Evolutionary conservation across 73 alveolate species (phyloP).

Genomic region (Symbiodinium natans): DNA sequence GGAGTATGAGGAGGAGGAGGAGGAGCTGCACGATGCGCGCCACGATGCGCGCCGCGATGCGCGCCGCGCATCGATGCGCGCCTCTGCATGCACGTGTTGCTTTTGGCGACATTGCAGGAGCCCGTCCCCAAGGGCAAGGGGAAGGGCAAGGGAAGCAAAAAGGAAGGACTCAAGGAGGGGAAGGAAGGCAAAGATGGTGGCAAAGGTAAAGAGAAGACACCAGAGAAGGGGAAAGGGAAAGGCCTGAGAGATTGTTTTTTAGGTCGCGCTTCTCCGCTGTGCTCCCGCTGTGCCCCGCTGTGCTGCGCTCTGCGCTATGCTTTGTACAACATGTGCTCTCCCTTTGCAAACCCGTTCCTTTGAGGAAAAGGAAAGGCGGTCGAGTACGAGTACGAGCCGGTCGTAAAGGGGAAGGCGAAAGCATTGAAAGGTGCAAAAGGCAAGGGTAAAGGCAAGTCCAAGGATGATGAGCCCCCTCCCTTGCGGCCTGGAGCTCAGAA

Average conservation of each 20-base stretch:
- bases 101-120: not conserved
- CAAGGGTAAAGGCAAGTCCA: constrained; percentile 86
- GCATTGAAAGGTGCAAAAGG: not conserved
- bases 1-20: constrained; percentile 63
- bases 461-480: constrained; percentile 69
- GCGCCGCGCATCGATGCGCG: not conserved
- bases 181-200: not conserved
- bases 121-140: constrained; percentile 69
- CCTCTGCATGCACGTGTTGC: too few species aligned
- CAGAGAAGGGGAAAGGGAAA: constrained; percentile 27
- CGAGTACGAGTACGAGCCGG: constrained; percentile 51
- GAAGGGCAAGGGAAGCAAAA: constrained; percentile 45
- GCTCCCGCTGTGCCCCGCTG: too few species aligned
- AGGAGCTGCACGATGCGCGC: not conserved
- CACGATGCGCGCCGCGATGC: not conserved
- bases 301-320: not conserved
- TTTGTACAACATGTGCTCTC: not conserved
- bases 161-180: not conserved
- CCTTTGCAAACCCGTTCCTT: too few species aligned
- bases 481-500: constrained; percentile 8
- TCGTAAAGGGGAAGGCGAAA: constrained; percentile 56
- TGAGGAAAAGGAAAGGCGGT: constrained; percentile 28
- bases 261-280: too few species aligned
- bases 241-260: constrained; percentile 28
- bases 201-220: not conserved